Evolutionary conservation across 495 filamentous ascomycete genomes (phyloP).

Genomic region (Xylaria cubensis): DNA sequence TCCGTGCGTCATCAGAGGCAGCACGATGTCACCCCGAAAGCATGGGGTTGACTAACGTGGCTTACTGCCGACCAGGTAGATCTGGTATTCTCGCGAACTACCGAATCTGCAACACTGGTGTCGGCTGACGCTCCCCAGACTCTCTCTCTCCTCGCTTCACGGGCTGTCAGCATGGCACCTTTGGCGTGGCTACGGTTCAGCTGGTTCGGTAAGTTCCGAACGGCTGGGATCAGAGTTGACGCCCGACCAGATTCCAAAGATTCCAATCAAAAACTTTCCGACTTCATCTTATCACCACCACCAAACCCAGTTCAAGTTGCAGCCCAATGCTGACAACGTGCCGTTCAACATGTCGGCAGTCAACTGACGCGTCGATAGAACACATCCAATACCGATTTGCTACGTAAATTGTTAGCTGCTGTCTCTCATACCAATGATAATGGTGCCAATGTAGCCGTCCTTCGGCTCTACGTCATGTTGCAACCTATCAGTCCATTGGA

Average conservation of each 20-base stretch:
- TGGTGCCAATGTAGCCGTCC: neutral
- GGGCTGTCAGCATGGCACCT: constrained; percentile 7
- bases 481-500: neutral
- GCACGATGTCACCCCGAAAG: constrained; percentile 18
- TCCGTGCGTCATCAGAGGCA: constrained; percentile 1
- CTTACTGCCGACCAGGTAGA: neutral
- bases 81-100: constrained; percentile 2
- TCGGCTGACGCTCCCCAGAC: constrained; percentile 19
- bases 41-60: constrained; percentile 10
- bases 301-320: constrained; percentile 12
- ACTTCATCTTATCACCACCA: constrained; percentile 13
- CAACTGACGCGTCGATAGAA: constrained; percentile 3
- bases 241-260: constrained; percentile 15
- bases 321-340: constrained; percentile 22
- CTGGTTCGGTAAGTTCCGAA: constrained; percentile 21
- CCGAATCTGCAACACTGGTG: constrained; percentile 5
- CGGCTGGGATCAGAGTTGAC: constrained; percentile 3
- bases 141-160: neutral
- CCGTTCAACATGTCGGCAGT: neutral
- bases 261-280: neutral
- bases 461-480: constrained; percentile 15
- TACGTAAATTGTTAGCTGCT: neutral
- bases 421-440: neutral
- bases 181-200: neutral
- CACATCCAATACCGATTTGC: neutral